Evolutionary conservation across 352 stramenopile species (phyloP), one percentile per base, ranked within the genome.

Genomic region (Blastocystis sp.): DNA sequence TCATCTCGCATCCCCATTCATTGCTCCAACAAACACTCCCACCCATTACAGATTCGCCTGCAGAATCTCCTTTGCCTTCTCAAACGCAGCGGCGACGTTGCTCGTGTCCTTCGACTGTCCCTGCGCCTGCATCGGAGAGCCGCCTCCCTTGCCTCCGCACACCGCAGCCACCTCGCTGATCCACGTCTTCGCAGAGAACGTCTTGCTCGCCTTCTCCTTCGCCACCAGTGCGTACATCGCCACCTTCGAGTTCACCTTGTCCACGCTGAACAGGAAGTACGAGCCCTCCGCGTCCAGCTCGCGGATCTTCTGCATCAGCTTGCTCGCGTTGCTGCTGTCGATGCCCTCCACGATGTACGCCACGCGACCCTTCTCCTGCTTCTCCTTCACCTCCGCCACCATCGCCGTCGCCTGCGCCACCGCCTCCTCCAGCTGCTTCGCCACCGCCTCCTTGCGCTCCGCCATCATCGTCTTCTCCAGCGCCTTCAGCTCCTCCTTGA

Each of bases 111-210:
- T 85, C 38, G 63, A 72, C 32, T 85, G 75, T 32, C 75, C 75
- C 63, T 85, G 75, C n/a, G 75, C 75, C 27, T 73, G 75, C 42
- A 63, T 54, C 9, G 75, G 57, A 11, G 38, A 63, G 87, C 95
- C 94, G 57, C 95, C 94, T 87, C 95, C 95, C 88, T 97, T 97
- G 87, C 94, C 95, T 86, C 93, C 94, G 89, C 96, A 95, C 71
- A 90, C 89, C 54, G 91, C 89, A 86, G 97, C 92, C 16, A 94
- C 91, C 73, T 92, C 89, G 81, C 93, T 94, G 64, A 97, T 89
- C 95, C 95, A 98, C 86, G 93, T 90, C 73, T 94, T 92, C 18
- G 94, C 94, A 84, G 96, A 92, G 79, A 93, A 89, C 86, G 89
- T 88, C 87, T 91, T 91, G 14, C 86, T 79, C 21, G 87, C 92